Evolutionary conservation across 257 asterid genomes (phyloP).

Genomic region (Cinchona pubescens): DNA sequence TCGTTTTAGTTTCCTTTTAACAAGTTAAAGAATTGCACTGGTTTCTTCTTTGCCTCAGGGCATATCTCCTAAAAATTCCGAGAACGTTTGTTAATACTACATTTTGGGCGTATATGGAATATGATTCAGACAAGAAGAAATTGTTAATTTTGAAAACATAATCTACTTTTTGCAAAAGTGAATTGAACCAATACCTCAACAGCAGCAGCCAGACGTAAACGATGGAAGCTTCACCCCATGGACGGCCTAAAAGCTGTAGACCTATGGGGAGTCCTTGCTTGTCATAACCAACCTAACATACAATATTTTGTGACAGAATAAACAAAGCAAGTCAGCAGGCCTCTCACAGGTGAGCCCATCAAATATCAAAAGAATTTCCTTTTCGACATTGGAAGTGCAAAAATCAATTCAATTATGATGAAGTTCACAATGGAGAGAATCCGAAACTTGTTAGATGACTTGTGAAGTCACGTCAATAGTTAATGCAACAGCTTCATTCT

Average conservation of each 20-base stretch:
- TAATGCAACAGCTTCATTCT: neutral
- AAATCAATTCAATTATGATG: neutral
- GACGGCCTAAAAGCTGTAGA: conserved; percentile 85
- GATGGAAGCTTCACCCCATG: conserved; percentile 95
- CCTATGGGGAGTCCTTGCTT: conserved; percentile 97
- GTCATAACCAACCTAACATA: conserved; percentile 77
- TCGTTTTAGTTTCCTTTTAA: conserved; percentile 56
- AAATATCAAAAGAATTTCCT: neutral
- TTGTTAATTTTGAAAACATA: neutral
- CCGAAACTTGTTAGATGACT: neutral
- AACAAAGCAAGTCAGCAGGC: neutral
- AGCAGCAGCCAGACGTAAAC: conserved; percentile 82
- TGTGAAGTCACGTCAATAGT: neutral
- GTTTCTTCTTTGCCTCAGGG: conserved; percentile 64
- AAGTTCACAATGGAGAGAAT: neutral
- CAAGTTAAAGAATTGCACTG: conserved; percentile 67
- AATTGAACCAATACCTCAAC: conserved; percentile 50
- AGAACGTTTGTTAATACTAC: neutral
- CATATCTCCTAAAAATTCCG: conserved; percentile 57
- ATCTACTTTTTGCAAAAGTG: neutral
- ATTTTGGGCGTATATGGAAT: neutral
- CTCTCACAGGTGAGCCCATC: neutral
- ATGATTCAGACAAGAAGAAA: neutral
- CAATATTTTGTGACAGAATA: neutral
- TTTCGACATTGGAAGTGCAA: neutral